Conservation (phyloP, 2,329 filamentous ascomycete genomes). For the Macroventuria anomochaeta region DNA sequence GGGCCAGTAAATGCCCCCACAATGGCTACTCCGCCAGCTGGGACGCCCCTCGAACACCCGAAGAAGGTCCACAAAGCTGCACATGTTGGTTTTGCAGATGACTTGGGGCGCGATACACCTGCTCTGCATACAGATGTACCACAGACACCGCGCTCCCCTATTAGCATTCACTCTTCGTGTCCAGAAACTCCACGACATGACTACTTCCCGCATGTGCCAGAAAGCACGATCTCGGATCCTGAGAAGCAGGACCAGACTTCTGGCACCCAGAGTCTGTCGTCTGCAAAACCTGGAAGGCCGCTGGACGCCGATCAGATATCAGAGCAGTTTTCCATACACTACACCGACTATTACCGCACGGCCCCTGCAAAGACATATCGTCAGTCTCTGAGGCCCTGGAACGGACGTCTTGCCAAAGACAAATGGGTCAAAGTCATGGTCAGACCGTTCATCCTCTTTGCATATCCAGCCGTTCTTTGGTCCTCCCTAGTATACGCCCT, state of each 20-base stretch:
- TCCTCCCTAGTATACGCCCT: slow-evolving; percentile 83
- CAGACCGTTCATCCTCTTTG: slow-evolving; percentile 83
- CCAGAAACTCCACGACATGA: slow-evolving; percentile 16
- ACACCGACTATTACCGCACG: slow-evolving; percentile 73
- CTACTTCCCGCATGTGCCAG: slow-evolving; percentile 22
- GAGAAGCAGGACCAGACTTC: slow-evolving; percentile 32
- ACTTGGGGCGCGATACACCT: slow-evolving; percentile 19
- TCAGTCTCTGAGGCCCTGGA: slow-evolving; percentile 77
- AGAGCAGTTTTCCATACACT: slow-evolving; percentile 52
- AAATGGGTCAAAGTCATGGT: slow-evolving; percentile 79
- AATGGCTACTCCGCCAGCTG: slow-evolving; percentile 2
- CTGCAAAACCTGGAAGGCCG: slow-evolving; percentile 6
- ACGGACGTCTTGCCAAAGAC: slow-evolving; percentile 75
- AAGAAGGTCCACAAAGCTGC: slow-evolving; percentile 18
- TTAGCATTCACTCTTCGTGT: slow-evolving; percentile 21
- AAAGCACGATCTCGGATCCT: slow-evolving; percentile 11
- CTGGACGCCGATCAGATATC: slow-evolving; percentile 31
- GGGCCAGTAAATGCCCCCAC: slow-evolving; percentile 7
- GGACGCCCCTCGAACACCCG: slow-evolving; percentile 13
- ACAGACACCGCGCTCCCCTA: slow-evolving; percentile 23
- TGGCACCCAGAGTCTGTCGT: slow-evolving; percentile 15
- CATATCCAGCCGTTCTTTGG: slow-evolving; percentile 91
- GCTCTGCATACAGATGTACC: neutral
- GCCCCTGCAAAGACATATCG: slow-evolving; percentile 73
- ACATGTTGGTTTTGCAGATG: slow-evolving; percentile 63